phyloP scores from a whole-genome alignment of 345 rosid species.

The Heritiera fomes region DNA sequence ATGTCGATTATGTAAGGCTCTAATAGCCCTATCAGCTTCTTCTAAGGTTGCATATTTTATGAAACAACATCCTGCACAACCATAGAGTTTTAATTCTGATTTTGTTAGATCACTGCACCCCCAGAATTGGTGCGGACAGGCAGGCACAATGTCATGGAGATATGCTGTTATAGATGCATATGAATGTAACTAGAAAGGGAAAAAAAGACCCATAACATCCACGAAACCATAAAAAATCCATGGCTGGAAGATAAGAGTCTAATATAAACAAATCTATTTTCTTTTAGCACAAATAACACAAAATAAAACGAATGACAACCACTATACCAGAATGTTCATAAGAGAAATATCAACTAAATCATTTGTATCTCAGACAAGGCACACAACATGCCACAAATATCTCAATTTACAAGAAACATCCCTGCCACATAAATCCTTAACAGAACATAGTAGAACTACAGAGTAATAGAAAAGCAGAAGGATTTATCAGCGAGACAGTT shows the following conservation, averaged over 20 bases:
- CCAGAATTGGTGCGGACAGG: conserved; percentile 17
- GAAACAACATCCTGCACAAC: conserved; percentile 96
- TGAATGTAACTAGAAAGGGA: background rate
- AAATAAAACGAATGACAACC: conserved; percentile 3
- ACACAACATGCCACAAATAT: background rate
- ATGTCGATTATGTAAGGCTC: conserved; percentile 90
- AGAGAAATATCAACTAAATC: conserved; percentile 7
- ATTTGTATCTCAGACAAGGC: background rate
- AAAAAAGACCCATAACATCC: background rate
- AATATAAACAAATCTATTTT: conserved; percentile 18
- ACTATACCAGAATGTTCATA: background rate
- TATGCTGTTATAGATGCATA: conserved; percentile 5
- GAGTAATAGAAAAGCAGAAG: background rate
- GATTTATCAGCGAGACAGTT: background rate
- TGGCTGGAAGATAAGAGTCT: conserved; percentile 19
- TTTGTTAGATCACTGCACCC: conserved; percentile 32
- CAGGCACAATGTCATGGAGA: conserved; percentile 22
- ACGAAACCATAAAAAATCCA: conserved; percentile 25
- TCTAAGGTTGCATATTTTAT: conserved; percentile 87
- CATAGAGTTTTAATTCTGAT: conserved; percentile 44
- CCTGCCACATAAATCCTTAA: background rate
- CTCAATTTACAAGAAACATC: background rate
- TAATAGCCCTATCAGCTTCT: conserved; percentile 96
- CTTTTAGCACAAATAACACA: conserved; percentile 5
- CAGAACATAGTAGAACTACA: background rate